Percentiles rank a stretch among this genome's conserved stretches.
These are phyloP conservation scores for Poa annua DNA, from an alignment of 176 grass and related monocot species.

Conservation along the genomic window DNA sequence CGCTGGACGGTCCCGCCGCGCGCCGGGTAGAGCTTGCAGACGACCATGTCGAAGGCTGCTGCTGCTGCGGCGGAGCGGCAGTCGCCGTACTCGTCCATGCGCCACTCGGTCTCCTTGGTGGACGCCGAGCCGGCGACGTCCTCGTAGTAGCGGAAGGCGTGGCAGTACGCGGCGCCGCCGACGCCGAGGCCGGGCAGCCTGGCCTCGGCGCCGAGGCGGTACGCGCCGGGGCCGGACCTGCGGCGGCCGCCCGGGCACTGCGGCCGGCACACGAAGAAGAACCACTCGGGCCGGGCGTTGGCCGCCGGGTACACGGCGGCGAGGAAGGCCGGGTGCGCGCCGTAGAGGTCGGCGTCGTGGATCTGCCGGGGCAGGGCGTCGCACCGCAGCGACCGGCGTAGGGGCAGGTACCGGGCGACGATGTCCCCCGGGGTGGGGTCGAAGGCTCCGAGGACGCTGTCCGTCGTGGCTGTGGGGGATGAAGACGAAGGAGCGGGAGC, in stretches of 20 bases:
- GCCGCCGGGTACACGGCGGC: slow-evolving; percentile 38
- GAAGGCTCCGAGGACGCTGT: background rate
- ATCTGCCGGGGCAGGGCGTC: slow-evolving; percentile 42
- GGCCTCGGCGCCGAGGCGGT: slow-evolving; percentile 36
- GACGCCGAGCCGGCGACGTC: slow-evolving; percentile 10
- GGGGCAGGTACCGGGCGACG: slow-evolving; percentile 39
- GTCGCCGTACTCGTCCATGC: slow-evolving; percentile 51
- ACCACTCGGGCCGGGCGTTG: slow-evolving; percentile 24
- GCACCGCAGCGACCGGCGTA: slow-evolving; percentile 38
- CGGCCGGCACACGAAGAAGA: slow-evolving; percentile 51
- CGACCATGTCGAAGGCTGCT: slow-evolving; percentile 37
- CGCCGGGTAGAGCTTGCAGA: slow-evolving; percentile 47
- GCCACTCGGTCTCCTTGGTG: slow-evolving; percentile 41
- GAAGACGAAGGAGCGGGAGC: background rate
- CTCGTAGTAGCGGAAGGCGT: slow-evolving; percentile 52
- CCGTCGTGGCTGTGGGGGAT: no score
- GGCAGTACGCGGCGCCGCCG: slow-evolving; percentile 32
- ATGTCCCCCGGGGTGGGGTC: slow-evolving; percentile 14
- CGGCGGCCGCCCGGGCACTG: slow-evolving; percentile 36
- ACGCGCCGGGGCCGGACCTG: slow-evolving; percentile 28
- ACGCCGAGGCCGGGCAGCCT: no score
- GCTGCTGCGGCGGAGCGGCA: background rate
- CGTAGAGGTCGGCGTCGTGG: slow-evolving; percentile 49
- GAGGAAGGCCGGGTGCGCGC: slow-evolving; percentile 44
- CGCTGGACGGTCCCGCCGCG: background rate